Conservation (phyloP, 2,329 filamentous ascomycete species). For the Sordariomycetes sp. region DNA sequence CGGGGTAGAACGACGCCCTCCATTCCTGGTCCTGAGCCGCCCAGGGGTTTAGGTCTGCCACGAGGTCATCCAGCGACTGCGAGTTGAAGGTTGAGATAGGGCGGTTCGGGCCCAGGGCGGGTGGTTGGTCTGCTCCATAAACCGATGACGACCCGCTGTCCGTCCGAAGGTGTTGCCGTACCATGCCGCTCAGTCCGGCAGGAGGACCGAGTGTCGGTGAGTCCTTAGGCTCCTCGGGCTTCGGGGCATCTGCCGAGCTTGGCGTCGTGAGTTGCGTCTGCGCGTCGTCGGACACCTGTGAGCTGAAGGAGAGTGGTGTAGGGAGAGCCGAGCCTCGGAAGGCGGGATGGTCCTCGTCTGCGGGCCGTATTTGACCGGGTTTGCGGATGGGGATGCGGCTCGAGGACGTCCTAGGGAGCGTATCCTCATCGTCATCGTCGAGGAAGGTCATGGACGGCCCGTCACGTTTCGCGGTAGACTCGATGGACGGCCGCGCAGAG, state of each 20-base stretch:
- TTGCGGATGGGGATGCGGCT: slow-evolving; percentile 9
- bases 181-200: slow-evolving; percentile 64
- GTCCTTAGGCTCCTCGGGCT: slow-evolving; percentile 32
- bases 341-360: slow-evolving; percentile 44
- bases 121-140: slow-evolving; percentile 39
- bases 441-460: slow-evolving; percentile 27
- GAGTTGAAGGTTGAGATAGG: slow-evolving; percentile 23
- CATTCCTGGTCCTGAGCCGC: slow-evolving; percentile 19
- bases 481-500: not conserved
- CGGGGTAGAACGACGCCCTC: slow-evolving; percentile 3
- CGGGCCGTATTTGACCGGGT: slow-evolving; percentile 23
- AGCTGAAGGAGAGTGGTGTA: slow-evolving; percentile 26
- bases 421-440: slow-evolving; percentile 30
- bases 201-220: slow-evolving; percentile 71
- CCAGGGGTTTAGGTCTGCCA: slow-evolving; percentile 32
- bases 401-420: slow-evolving; percentile 12
- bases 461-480: slow-evolving; percentile 7
- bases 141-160: slow-evolving; percentile 76
- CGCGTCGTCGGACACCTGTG: slow-evolving; percentile 12
- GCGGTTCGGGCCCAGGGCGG: slow-evolving; percentile 16
- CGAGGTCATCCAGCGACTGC: slow-evolving; percentile 18
- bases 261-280: slow-evolving; percentile 6
- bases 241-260: not conserved
- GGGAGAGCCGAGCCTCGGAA: slow-evolving; percentile 34
- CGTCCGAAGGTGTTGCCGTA: slow-evolving; percentile 73